phyloP scores from a whole-genome alignment of 257 asterid genomes.

The Solanum gandarillasii region DNA sequence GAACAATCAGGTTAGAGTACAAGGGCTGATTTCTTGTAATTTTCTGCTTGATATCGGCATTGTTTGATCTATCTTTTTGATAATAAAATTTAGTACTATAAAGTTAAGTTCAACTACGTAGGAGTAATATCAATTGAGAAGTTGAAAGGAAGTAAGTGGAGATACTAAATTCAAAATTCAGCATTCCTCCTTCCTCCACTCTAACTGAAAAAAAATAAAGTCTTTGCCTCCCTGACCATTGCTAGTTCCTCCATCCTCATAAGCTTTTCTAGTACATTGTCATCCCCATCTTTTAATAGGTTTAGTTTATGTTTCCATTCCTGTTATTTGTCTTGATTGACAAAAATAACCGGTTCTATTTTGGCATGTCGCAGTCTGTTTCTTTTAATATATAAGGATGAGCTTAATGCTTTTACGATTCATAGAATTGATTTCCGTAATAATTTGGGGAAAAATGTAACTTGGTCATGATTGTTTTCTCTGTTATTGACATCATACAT shows the following conservation, averaged over 20 bases:
- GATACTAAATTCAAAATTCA: not conserved
- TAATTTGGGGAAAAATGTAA: not conserved
- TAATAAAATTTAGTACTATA: not conserved
- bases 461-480: not conserved
- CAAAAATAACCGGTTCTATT: not conserved
- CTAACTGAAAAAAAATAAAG: not conserved
- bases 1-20: too few relatives aligned
- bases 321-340: not conserved
- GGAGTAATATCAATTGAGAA: not conserved
- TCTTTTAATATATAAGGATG: not conserved
- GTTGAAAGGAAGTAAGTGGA: not conserved
- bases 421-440: not conserved
- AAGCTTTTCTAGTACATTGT: not conserved
- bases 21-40: too few relatives aligned
- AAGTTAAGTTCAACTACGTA: not conserved
- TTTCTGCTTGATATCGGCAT: too few relatives aligned
- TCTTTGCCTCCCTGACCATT: not conserved
- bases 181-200: not conserved
- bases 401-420: not conserved
- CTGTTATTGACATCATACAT: not conserved
- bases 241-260: not conserved
- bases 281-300: not conserved
- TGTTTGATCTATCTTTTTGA: too few relatives aligned
- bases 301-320: not conserved
- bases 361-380: not conserved